Evolutionary conservation across 176 grass and related monocot genomes (phyloP), one percentile per base, ranked within the genome.

Genomic region (Poa pratensis): DNA sequence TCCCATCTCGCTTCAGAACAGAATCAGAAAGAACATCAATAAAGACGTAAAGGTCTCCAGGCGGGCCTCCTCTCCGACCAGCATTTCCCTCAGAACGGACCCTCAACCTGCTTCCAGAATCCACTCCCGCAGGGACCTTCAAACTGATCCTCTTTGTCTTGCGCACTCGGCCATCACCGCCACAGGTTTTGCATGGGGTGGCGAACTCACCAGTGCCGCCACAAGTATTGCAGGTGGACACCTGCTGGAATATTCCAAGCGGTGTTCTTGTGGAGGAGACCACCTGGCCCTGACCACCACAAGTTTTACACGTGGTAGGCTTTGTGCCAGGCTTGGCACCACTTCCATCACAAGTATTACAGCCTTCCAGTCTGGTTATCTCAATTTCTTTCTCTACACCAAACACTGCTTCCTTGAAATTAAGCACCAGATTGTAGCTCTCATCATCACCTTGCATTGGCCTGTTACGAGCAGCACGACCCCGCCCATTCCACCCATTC

Each of bases 371-470:
- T 13, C 96, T 87, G 12, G 91, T 93, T 59, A 89, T 92, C 84
- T 99, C 96, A 68, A 99, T 96, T 80, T 99, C 96, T 79, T 96
- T 99, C 86, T 99, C 93, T 11, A 92, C 88, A 60, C 96, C 96
- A 84, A 99, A 99, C 46, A 99, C 90, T 0, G 93, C 96, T 53
- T 99, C 96, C 78, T 99, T 99, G 65, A 99, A 99, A 75, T 99
- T 96, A 37, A 99, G 89, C 13, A 96, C 90, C 58, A 99, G 86
- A 81, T 93, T 96, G 76, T 96, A 99, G 20, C 83, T 83, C 71
- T 99, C 96, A 45, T 99, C 96, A 79, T 96, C 96, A 57, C 96
- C 96, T 78, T 99, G 96, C 88, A 94, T 85, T 77, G 96, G 96
- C 43, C 91, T 91, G 66, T 94, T 99, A 20, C 96, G 96, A 86